Percentiles rank a stretch among this genome's conserved stretches.
Evolutionary conservation across 331 rosid species (phyloP).

Genomic region (Malus hybrid): DNA sequence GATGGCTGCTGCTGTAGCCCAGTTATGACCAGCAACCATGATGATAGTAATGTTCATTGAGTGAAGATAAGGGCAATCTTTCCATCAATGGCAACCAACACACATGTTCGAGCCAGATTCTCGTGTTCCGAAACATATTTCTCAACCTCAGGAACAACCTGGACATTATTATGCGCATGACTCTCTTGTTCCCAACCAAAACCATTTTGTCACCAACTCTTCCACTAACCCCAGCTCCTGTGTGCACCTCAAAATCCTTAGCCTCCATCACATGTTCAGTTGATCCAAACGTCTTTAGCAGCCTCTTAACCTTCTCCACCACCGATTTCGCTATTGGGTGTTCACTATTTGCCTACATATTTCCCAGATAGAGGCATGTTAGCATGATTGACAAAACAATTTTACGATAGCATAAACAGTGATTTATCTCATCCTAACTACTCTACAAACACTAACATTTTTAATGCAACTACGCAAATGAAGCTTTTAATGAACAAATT

Average conservation of each 20-base stretch:
- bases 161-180: slow-evolving; percentile 55
- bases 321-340: slow-evolving; percentile 89
- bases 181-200: slow-evolving; percentile 81
- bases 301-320: slow-evolving; percentile 60
- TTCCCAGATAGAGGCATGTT: not conserved
- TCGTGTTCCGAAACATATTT: slow-evolving; percentile 65
- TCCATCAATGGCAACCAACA: slow-evolving; percentile 79
- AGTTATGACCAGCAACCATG: slow-evolving; percentile 88
- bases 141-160: slow-evolving; percentile 48
- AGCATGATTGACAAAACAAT: not conserved
- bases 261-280: slow-evolving; percentile 40
- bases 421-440: not conserved
- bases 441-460: not conserved
- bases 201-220: slow-evolving; percentile 58
- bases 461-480: not conserved
- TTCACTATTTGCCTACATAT: slow-evolving; percentile 62
- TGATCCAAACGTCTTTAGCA: slow-evolving; percentile 55
- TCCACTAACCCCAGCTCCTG: slow-evolving; percentile 86
- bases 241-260: slow-evolving; percentile 73
- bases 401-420: too few species aligned
- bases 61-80: slow-evolving; percentile 63
- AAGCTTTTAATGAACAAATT: slow-evolving; percentile 3
- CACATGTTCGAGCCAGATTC: slow-evolving; percentile 72
- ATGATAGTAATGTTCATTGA: slow-evolving; percentile 81
- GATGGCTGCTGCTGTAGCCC: slow-evolving; percentile 76